A percentile compares a stretch with the other conserved stretches of the same genome.
phyloP scores from a whole-genome alignment of 192 early-diverging fungal species.

The Coemansia sp. region DNA sequence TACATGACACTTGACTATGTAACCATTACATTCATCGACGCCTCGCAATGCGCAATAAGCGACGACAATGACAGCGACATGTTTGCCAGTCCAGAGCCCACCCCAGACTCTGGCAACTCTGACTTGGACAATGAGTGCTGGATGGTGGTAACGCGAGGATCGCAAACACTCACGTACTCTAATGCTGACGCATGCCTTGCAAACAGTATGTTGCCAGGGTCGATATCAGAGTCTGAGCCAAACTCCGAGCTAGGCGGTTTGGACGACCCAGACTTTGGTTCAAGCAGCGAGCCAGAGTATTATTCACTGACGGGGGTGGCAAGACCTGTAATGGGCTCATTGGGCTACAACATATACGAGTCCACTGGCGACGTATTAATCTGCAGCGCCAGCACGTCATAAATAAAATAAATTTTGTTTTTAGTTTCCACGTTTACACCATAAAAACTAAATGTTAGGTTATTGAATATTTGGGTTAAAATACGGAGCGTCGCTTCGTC shows the following conservation, averaged over 20 bases:
- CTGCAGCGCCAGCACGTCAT: background rate
- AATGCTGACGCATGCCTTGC: background rate
- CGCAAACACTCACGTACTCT: background rate
- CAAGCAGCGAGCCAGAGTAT: background rate
- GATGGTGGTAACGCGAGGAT: background rate
- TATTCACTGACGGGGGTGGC: background rate
- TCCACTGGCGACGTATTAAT: background rate
- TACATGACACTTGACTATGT: background rate
- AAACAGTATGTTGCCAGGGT: background rate
- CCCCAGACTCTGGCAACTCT: background rate
- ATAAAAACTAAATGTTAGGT: too few relatives aligned
- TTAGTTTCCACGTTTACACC: too few relatives aligned
- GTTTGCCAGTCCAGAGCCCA: background rate
- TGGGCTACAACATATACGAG: background rate
- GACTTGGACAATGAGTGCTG: background rate
- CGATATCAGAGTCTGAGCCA: background rate
- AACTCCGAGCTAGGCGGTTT: background rate
- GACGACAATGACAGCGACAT: background rate
- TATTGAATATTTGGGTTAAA: constrained; percentile 1
- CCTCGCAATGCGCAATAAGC: background rate
- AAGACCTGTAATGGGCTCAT: constrained; percentile 1
- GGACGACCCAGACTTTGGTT: background rate
- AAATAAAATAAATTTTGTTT: background rate
- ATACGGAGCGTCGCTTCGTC: constrained; percentile 10
- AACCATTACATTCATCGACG: background rate